A percentile compares a stretch with the other conserved stretches of the same genome.
phyloP scores from a whole-genome alignment of 805 yeast genomes.

The Wickerhamiella australiensis region DNA sequence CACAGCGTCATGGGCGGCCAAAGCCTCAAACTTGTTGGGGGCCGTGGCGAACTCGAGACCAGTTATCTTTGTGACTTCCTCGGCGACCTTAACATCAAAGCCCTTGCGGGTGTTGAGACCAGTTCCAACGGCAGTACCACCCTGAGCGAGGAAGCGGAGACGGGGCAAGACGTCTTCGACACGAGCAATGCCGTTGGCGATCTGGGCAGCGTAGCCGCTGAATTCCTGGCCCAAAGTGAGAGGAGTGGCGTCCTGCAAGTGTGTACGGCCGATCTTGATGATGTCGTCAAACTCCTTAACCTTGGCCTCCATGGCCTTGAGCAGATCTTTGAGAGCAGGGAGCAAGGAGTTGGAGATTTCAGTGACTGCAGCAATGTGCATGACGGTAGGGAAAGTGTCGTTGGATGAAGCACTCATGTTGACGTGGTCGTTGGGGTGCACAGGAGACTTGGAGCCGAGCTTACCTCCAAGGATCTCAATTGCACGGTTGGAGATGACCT shows the following conservation, averaged over 20 bases:
- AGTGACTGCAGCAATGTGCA: slow-evolving; percentile 97
- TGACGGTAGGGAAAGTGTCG: slow-evolving; percentile 98
- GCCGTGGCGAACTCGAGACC: slow-evolving; percentile 87
- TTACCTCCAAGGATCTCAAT: slow-evolving; percentile 89
- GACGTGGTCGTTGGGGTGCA: slow-evolving; percentile 97
- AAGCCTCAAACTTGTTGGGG: slow-evolving; percentile 97
- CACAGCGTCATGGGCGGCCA: slow-evolving; percentile 97
- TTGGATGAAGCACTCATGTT: slow-evolving; percentile 98
- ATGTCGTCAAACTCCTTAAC: slow-evolving; percentile 74
- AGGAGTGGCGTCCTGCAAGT: slow-evolving; percentile 97
- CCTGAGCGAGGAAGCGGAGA: slow-evolving; percentile 82
- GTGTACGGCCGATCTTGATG: slow-evolving; percentile 98
- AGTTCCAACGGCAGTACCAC: slow-evolving; percentile 99
- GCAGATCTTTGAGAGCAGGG: slow-evolving; percentile 69
- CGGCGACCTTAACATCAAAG: slow-evolving; percentile 77
- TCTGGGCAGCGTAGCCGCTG: slow-evolving; percentile 89
- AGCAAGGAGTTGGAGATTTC: slow-evolving; percentile 65
- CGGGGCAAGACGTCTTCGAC: slow-evolving; percentile 66
- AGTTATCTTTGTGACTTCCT: slow-evolving; percentile 70
- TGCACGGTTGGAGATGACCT: slow-evolving; percentile 96
- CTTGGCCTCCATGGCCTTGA: slow-evolving; percentile 66
- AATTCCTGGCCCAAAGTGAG: slow-evolving; percentile 96
- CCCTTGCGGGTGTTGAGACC: slow-evolving; percentile 92
- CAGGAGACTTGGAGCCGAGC: slow-evolving; percentile 84
- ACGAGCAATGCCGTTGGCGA: slow-evolving; percentile 80